Conservation (phyloP, 2,329 filamentous ascomycete species). For the Cladosporium sp. region DNA sequence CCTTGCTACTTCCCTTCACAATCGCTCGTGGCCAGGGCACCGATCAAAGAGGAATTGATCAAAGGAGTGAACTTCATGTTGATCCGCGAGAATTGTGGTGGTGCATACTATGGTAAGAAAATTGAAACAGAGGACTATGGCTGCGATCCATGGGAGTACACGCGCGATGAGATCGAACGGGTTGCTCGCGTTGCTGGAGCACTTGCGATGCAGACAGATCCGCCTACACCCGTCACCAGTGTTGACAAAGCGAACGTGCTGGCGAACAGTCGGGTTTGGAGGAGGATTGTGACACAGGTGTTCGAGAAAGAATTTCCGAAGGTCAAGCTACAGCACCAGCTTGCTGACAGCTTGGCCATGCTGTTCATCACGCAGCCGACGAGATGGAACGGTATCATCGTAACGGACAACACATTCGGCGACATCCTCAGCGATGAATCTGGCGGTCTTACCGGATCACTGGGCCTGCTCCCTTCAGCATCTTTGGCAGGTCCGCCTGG, state of each 20-base stretch:
- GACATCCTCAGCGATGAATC: conserved; percentile 47
- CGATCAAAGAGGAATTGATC: conserved; percentile 45
- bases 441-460: conserved; percentile 44
- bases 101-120: conserved; percentile 49
- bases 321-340: conserved; percentile 42
- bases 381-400: conserved; percentile 47
- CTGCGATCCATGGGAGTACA: conserved; percentile 49
- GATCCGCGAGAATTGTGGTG: conserved; percentile 49
- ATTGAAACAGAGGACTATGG: conserved; percentile 41
- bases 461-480: conserved; percentile 45
- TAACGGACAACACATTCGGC: conserved; percentile 48
- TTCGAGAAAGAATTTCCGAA: conserved; percentile 43
- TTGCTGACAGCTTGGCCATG: conserved; percentile 48
- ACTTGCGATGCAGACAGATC: conserved; percentile 37
- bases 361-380: conserved; percentile 46
- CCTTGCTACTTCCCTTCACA: conserved; percentile 46
- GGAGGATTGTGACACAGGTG: conserved; percentile 39
- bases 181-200: conserved; percentile 45
- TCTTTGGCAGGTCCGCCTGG: conserved; percentile 27
- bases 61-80: conserved; percentile 47
- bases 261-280: conserved; percentile 48
- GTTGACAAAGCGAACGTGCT: conserved; percentile 54
- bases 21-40: conserved; percentile 35
- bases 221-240: conserved; percentile 43
- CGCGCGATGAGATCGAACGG: conserved; percentile 43